These are phyloP conservation scores for Exserohilum rostratum DNA, from an alignment of 2,329 filamentous ascomycete genomes.

Conservation along the genomic window DNA sequence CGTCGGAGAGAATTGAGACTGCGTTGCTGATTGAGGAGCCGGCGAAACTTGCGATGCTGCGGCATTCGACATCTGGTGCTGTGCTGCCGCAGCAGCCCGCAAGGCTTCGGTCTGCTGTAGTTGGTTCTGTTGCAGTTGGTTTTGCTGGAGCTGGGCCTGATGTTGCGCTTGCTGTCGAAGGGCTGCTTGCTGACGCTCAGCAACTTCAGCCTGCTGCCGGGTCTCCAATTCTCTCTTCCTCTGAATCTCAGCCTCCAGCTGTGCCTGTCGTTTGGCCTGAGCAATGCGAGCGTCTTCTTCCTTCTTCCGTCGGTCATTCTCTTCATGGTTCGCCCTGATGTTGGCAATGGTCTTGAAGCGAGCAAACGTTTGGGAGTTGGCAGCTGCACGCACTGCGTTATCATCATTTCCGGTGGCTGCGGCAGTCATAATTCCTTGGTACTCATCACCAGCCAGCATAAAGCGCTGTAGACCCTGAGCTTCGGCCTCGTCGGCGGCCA, in stretches of 20 bases:
- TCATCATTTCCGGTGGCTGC: slow-evolving; percentile 71
- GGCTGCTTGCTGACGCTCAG: slow-evolving; percentile 57
- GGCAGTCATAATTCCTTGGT: slow-evolving; percentile 66
- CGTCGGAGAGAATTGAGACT: slow-evolving; percentile 69
- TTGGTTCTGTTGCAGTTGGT: slow-evolving; percentile 36
- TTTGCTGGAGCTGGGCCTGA: slow-evolving; percentile 23
- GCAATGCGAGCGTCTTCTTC: slow-evolving; percentile 55
- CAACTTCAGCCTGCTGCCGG: slow-evolving; percentile 41
- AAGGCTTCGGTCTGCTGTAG: slow-evolving; percentile 40
- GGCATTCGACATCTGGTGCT: slow-evolving; percentile 35
- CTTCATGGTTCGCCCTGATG: slow-evolving; percentile 77
- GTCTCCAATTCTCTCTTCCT: slow-evolving; percentile 45
- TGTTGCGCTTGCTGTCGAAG: slow-evolving; percentile 56
- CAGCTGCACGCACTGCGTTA: slow-evolving; percentile 64
- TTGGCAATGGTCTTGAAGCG: slow-evolving; percentile 89
- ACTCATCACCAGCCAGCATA: slow-evolving; percentile 91
- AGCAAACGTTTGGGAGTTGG: slow-evolving; percentile 86
- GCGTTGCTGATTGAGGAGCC: slow-evolving; percentile 60
- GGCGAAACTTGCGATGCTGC: slow-evolving; percentile 36
- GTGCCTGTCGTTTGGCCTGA: slow-evolving; percentile 50
- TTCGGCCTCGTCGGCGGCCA: slow-evolving; percentile 91
- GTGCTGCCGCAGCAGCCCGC: slow-evolving; percentile 47
- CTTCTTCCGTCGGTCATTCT: slow-evolving; percentile 64
- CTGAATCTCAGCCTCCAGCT: slow-evolving; percentile 42
- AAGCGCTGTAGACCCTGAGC: slow-evolving; percentile 88